Base-by-base conservation (phyloP, 805 yeast genomes). In the Saccharomycopsis javanensis region DNA sequence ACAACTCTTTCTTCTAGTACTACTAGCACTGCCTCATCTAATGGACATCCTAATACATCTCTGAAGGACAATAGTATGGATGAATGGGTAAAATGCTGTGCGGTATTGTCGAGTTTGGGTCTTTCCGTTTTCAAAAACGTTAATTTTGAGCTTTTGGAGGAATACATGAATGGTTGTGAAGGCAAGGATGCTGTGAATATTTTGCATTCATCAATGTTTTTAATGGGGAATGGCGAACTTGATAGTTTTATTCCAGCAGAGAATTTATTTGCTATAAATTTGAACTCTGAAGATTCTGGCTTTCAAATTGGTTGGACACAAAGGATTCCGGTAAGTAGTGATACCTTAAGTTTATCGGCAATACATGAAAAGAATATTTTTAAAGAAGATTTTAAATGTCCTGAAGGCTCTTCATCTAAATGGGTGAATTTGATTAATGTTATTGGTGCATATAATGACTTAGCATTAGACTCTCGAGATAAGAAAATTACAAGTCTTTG, bases 61-160 rank as follows among this genome's bases (percentile, higher is more conserved):
- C 23, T 28, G 10, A 52, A 58, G 34, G 59, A 58, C 27, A 42
- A 57, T 28, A 58, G 45, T 31, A 45, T 16, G 3, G 66, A 64
- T 11, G 60, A 63, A 15, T 78, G 81, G 82, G 76, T 69, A 57
- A 72, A 69, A 35, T 74, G 74, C 56, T 75, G 68, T 62, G 79
- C 76, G 25, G 65, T 79, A n/a, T 64, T 80, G 51, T 80, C 84
- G 0, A 68, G 78, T 0, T 71, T 76, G 59, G 83, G 83, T 1
- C 61, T 79, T 20, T 67, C 78, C 13, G 66, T 79, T 31, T 79
- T 74, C 64, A 77, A 75, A 45, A 71, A 69, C 51, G 61, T 71
- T 50, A 69, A 71, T 27, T 69, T 61, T 59, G 59, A 60, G 11
- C 34, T 54, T 13, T 30, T 58, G n/a, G 54, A 51, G 27, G 30